Conservation (phyloP, 352 stramenopile genomes). For the Aphanomyces stellatus region DNA sequence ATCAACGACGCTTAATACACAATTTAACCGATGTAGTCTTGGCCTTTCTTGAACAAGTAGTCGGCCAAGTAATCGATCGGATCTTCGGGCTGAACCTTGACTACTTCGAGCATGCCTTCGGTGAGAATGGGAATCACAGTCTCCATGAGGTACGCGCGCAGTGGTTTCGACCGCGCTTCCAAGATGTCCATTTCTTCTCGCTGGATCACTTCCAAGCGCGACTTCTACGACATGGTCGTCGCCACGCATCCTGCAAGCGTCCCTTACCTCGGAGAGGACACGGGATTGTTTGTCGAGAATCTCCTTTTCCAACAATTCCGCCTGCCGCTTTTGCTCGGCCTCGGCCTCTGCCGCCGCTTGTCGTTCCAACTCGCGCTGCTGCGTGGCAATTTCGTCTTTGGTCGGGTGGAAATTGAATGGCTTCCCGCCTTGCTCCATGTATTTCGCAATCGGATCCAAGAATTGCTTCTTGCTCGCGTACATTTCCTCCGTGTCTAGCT, state of each 20-base stretch:
- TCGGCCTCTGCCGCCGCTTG: slow-evolving; percentile 16
- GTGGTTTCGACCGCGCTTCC: slow-evolving; percentile 63
- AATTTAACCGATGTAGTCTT: slow-evolving; percentile 1
- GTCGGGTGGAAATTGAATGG: slow-evolving; percentile 82
- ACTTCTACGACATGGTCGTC: slow-evolving; percentile 18
- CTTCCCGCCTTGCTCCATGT: slow-evolving; percentile 66
- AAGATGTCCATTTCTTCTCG: slow-evolving; percentile 74
- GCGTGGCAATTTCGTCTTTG: slow-evolving; percentile 42
- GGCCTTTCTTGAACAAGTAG: slow-evolving; percentile 73
- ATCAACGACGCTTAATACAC: slow-evolving; percentile 36
- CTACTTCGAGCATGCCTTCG: slow-evolving; percentile 80
- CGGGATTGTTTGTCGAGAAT: slow-evolving; percentile 15
- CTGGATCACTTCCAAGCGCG: slow-evolving; percentile 61
- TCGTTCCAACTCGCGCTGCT: slow-evolving; percentile 29
- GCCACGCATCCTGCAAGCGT: not conserved
- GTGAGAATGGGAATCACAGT: slow-evolving; percentile 76
- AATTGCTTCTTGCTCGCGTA: slow-evolving; percentile 36
- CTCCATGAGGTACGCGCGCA: slow-evolving; percentile 78
- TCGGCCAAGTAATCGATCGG: slow-evolving; percentile 84
- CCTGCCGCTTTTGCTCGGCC: slow-evolving; percentile 37
- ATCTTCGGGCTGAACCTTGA: slow-evolving; percentile 76
- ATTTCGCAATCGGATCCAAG: slow-evolving; percentile 43
- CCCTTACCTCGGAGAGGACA: slow-evolving; percentile 1
- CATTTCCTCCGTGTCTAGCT: slow-evolving; percentile 34
- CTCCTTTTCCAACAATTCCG: slow-evolving; percentile 31